These are phyloP conservation scores for Pochonia chlamydosporia DNA, from an alignment of 2,329 filamentous ascomycete genomes.

Conservation along the genomic window DNA sequence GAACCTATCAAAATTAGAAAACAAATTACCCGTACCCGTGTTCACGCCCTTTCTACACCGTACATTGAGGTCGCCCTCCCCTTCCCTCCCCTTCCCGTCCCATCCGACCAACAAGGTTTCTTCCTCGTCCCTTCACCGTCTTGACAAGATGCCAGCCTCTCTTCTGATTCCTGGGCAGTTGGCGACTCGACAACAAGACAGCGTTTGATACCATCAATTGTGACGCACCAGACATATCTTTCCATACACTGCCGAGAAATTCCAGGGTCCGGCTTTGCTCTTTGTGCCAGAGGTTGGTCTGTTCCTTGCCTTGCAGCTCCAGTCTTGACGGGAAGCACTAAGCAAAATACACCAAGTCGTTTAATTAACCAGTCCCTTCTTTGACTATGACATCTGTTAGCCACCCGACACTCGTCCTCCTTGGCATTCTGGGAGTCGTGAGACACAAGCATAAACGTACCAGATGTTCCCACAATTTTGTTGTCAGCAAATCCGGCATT, in stretches of 20 bases:
- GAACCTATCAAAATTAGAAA: neutral
- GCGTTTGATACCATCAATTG: too few relatives aligned
- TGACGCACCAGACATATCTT: too few relatives aligned
- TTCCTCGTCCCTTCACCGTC: too few relatives aligned
- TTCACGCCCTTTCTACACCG: constrained; percentile 4
- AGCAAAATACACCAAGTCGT: neutral
- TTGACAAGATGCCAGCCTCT: too few relatives aligned
- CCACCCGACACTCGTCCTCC: neutral
- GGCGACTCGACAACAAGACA: too few relatives aligned
- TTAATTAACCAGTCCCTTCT: constrained; percentile 32
- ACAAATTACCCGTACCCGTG: neutral
- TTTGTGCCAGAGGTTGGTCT: neutral
- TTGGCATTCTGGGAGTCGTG: neutral
- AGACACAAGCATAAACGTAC: constrained; percentile 27
- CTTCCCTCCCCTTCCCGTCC: neutral
- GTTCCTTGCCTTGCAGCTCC: neutral
- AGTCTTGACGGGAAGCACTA: neutral
- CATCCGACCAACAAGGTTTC: neutral
- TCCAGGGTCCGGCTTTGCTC: too few relatives aligned
- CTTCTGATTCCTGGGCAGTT: too few relatives aligned
- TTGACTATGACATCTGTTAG: constrained; percentile 21
- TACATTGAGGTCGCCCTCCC: neutral
- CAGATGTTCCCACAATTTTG: constrained; percentile 90
- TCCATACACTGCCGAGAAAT: too few relatives aligned
- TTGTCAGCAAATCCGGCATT: constrained; percentile 82